A percentile compares a stretch with the other conserved stretches of the same genome.
Conservation (phyloP, 1,284 basidiomycete genomes). For the Takashimella koratensis region DNA sequence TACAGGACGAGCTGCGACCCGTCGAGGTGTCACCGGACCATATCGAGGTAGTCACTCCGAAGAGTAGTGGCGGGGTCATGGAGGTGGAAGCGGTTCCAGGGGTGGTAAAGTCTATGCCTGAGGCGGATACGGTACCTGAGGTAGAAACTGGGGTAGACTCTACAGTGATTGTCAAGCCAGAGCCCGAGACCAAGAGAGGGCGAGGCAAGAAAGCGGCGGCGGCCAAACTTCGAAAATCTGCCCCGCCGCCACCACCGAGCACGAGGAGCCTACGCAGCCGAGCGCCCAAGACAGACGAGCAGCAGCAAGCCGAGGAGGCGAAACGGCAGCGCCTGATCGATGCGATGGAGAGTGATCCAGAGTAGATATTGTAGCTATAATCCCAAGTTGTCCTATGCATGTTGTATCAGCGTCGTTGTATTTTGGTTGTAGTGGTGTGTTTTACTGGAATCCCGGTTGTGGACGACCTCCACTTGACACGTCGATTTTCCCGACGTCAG, state of each 20-base stretch:
- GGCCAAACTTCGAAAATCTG: not conserved
- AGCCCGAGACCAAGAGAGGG: not conserved
- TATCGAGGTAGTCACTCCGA: no score
- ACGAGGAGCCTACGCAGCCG: slow-evolving; percentile 28
- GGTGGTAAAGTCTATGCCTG: not conserved
- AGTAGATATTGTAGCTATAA: slow-evolving; percentile 3
- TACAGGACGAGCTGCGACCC: not conserved
- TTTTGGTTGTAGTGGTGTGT: no score
- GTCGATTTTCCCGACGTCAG: no score
- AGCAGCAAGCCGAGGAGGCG: slow-evolving; percentile 24
- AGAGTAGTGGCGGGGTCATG: not conserved
- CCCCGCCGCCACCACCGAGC: slow-evolving; percentile 5
- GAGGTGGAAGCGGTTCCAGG: not conserved
- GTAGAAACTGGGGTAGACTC: not conserved
- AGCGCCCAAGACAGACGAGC: slow-evolving; percentile 23
- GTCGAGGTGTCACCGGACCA: no score
- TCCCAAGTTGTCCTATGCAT: no score
- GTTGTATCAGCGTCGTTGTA: no score
- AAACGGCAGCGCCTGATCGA: slow-evolving; percentile 19
- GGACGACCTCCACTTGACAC: no score
- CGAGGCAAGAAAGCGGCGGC: not conserved
- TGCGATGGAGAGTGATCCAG: slow-evolving; percentile 25
- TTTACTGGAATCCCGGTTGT: no score
- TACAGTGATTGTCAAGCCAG: not conserved
- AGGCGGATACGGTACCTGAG: not conserved